Evolutionary conservation across 2,329 filamentous ascomycete species (phyloP), one percentile per base, ranked within the genome.

Genomic region (Hymenoscyphus scutula): DNA sequence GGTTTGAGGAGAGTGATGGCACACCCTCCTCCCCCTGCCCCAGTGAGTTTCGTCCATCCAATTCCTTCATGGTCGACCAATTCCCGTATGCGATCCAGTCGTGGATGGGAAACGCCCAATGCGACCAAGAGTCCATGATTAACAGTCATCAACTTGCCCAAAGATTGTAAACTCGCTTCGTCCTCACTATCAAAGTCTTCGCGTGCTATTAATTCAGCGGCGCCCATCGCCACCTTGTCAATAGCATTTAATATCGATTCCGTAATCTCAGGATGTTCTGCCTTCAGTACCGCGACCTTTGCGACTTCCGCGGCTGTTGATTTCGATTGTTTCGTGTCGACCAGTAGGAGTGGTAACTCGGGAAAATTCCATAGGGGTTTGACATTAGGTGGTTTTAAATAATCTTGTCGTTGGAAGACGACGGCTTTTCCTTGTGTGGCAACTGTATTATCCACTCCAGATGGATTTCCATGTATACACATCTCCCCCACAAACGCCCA

Each of bases 401-500:
- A 91, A 74, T 96, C 89, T 58, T 81, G 84, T 59, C 93, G 84
- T 72, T 94, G 89, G 78, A 96, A 99, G 2, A 98, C 81, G 1
- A 99, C 92, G 0, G 93, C 95, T 77, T 97, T 97, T 62, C 95
- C 95, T 71, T 96, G 91, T 13, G 93, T 90, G 13, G 94, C 84
- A 30, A 99, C 94, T 2, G 95, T 99, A 76, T 99, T 99, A 77
- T 99, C 95, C 53, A 99, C 91, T 0, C 95, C 95, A 0, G 92
- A 97, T 0, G 95, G 95, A 73, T 96, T 98, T 41, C 94, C 95
- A 74, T 99, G 95, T 66, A 98, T 97, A 77, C 92, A 95, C 86
- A 98, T 90, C 76, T 99, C 95, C 27, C 90, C 90, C 0, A 99
- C 95, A 76, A 97, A 98, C 0, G 95, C 93, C 95, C 96, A 99